Percentiles rank a stretch among this genome's conserved stretches.
These are phyloP conservation scores for Moesziomyces aphidis DNA, from an alignment of 1,284 basidiomycete genomes.

Conservation along the genomic window DNA sequence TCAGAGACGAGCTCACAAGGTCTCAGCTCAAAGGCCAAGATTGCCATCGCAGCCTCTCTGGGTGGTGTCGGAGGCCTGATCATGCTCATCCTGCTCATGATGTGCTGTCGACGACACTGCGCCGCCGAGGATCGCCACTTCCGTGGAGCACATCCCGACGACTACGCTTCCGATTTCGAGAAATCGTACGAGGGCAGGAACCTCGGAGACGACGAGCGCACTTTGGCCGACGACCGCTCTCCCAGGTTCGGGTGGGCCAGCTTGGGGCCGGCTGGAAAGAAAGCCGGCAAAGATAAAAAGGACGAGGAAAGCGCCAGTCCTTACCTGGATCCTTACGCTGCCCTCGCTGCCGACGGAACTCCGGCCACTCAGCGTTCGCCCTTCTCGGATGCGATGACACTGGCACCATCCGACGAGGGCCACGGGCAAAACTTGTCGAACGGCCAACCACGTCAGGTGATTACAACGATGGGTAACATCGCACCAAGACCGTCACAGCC, in stretches of 20 bases:
- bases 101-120: constrained; percentile 52
- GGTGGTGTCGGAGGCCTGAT: constrained; percentile 53
- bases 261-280: constrained; percentile 19
- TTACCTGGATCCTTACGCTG: constrained; percentile 34
- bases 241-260: constrained; percentile 36
- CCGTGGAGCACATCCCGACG: constrained; percentile 29
- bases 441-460: constrained; percentile 16
- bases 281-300: constrained; percentile 25
- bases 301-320: constrained; percentile 36
- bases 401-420: constrained; percentile 35
- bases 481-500: constrained; percentile 2
- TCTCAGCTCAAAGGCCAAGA: constrained; percentile 39
- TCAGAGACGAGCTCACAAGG: constrained; percentile 16
- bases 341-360: constrained; percentile 6
- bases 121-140: constrained; percentile 50
- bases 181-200: constrained; percentile 17
- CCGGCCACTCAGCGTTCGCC: constrained; percentile 18
- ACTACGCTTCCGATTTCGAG: constrained; percentile 17
- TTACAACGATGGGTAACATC: constrained; percentile 13
- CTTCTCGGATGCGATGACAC: constrained; percentile 40
- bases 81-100: constrained; percentile 50
- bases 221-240: constrained; percentile 43
- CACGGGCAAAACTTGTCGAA: constrained; percentile 8
- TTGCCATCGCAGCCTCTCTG: constrained; percentile 50
- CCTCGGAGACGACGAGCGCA: constrained; percentile 47